These are phyloP conservation scores for Stenocarpella maydis DNA, from an alignment of 2,329 filamentous ascomycete species.

Conservation along the genomic window DNA sequence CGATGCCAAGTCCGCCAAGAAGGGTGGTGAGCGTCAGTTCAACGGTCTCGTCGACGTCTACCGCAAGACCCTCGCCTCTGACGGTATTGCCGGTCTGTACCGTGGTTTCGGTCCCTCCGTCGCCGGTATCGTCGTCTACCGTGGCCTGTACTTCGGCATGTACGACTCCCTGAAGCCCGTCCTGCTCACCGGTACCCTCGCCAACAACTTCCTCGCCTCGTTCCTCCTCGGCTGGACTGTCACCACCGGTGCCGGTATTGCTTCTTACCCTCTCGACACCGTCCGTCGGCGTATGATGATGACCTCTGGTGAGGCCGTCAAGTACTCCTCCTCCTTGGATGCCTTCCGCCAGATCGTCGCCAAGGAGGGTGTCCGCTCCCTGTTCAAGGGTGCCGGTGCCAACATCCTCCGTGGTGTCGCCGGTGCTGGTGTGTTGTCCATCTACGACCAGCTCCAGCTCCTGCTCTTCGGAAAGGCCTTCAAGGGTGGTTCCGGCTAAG, in stretches of 20 bases:
- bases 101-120: constrained; percentile 99
- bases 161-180: constrained; percentile 99
- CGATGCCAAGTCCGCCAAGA: constrained; percentile 99
- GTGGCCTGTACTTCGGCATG: constrained; percentile 99
- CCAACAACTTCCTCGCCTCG: constrained; percentile 99
- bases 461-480: constrained; percentile 99
- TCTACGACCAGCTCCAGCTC: constrained; percentile 99
- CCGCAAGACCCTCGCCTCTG: constrained; percentile 98
- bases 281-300: constrained; percentile 99
- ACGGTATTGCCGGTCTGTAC: constrained; percentile 99
- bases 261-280: constrained; percentile 99
- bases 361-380: constrained; percentile 96
- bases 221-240: constrained; percentile 98
- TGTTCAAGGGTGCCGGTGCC: constrained; percentile 99
- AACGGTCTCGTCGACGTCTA: constrained; percentile 99
- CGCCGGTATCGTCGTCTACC: constrained; percentile 99
- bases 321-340: constrained; percentile 98
- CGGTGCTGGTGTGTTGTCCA: constrained; percentile 99
- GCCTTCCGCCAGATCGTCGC: constrained; percentile 96
- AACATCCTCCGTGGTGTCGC: constrained; percentile 99
- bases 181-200: constrained; percentile 86
- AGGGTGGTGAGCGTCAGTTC: constrained; percentile 98
- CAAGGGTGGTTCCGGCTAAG: constrained; percentile 69
- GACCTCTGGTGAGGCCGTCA: constrained; percentile 97
- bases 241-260: constrained; percentile 99